A percentile compares a stretch with the other conserved stretches of the same genome.
Conservation (phyloP, 2,329 filamentous ascomycete species). For the Penicillium psychrosexuale region DNA sequence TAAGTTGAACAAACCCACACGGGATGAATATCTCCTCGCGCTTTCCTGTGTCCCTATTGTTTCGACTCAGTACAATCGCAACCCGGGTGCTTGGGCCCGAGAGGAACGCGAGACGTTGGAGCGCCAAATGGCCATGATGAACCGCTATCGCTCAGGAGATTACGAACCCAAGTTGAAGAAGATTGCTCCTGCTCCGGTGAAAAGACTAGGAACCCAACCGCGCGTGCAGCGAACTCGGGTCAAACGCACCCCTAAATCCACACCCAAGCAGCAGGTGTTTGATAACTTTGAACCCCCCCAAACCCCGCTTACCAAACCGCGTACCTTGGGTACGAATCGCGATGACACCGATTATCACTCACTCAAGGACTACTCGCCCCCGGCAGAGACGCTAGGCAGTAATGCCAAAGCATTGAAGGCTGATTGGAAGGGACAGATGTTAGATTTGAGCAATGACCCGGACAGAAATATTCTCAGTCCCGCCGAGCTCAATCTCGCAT, state of each 20-base stretch:
- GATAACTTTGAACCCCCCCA: conserved; percentile 38
- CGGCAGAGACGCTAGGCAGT: conserved; percentile 61
- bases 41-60: conserved; percentile 46
- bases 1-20: conserved; percentile 43
- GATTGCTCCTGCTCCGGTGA: conserved; percentile 40
- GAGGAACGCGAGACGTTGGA: conserved; percentile 43
- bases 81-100: conserved; percentile 44
- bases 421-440: conserved; percentile 78
- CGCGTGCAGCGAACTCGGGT: conserved; percentile 34
- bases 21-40: conserved; percentile 44
- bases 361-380: conserved; percentile 70
- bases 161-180: conserved; percentile 38
- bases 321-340: conserved; percentile 58
- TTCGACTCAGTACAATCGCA: conserved; percentile 42
- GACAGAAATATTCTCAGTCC: conserved; percentile 69
- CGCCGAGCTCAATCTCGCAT: conserved; percentile 73
- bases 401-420: conserved; percentile 72
- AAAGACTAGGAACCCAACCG: conserved; percentile 26
- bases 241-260: conserved; percentile 42
- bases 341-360: conserved; percentile 78
- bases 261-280: conserved; percentile 39
- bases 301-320: conserved; percentile 41
- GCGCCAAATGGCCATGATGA: conserved; percentile 42
- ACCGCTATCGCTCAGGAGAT: conserved; percentile 34
- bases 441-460: conserved; percentile 72